These are phyloP conservation scores for Globisporangium okanoganense DNA, from an alignment of 352 stramenopile genomes.

Conservation along the genomic window DNA sequence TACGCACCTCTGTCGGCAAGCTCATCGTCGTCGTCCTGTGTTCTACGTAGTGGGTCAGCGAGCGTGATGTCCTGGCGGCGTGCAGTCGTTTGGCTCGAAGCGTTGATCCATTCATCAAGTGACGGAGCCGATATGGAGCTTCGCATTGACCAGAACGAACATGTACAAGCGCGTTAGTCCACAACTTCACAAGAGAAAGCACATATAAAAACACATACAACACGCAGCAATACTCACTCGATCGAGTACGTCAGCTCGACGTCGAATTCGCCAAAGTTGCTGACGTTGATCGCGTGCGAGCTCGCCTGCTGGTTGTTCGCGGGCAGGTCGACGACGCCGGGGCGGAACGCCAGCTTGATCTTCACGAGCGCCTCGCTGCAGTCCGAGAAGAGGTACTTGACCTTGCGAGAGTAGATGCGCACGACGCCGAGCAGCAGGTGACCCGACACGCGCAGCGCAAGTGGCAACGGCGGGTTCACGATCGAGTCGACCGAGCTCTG, in stretches of 20 bases:
- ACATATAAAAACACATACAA: background rate
- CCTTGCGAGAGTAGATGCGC: constrained; percentile 97
- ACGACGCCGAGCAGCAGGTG: constrained; percentile 98
- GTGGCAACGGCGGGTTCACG: constrained; percentile 94
- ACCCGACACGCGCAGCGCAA: constrained; percentile 96
- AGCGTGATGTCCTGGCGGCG: constrained; percentile 85
- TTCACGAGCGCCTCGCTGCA: constrained; percentile 99
- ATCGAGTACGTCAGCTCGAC: constrained; percentile 81
- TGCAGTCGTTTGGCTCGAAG: constrained; percentile 70
- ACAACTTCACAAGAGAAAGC: background rate
- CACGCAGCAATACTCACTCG: constrained; percentile 41
- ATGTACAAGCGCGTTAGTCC: background rate
- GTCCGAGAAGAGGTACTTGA: constrained; percentile 98
- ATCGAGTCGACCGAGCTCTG: constrained; percentile 95
- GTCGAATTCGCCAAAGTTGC: constrained; percentile 85
- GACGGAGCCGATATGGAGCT: constrained; percentile 63
- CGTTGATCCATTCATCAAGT: constrained; percentile 78
- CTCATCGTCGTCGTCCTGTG: constrained; percentile 50
- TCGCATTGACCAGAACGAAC: background rate
- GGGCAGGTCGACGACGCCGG: constrained; percentile 76
- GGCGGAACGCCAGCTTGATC: constrained; percentile 97
- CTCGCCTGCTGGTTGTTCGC: constrained; percentile 60
- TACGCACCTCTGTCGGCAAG: constrained; percentile 47
- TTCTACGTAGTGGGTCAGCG: constrained; percentile 51
- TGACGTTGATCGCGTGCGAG: constrained; percentile 77